Conservation (phyloP, 2,329 filamentous ascomycete species). For the Nothopassalora personata region DNA sequence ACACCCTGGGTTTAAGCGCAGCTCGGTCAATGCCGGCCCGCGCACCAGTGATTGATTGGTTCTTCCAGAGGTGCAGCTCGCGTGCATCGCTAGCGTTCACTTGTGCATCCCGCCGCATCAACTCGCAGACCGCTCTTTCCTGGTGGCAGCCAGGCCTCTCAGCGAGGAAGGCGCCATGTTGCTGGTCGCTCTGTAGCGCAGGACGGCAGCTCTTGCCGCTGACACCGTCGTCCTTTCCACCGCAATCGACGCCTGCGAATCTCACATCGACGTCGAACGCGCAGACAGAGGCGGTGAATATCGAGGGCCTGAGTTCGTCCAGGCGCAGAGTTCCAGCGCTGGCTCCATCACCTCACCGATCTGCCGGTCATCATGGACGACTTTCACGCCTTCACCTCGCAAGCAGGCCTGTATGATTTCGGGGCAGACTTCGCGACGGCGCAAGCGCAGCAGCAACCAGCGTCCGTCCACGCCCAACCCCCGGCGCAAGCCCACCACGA, state of each 20-base stretch:
- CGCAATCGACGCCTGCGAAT: not conserved
- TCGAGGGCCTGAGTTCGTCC: not conserved
- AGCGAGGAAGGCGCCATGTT: not conserved
- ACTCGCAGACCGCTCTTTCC: slow-evolving; percentile 7
- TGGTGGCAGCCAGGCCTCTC: not conserved
- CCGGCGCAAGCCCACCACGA: slow-evolving; percentile 21
- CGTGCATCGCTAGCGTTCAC: not conserved
- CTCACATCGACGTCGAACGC: not conserved
- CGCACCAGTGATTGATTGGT: not conserved
- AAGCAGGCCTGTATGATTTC: slow-evolving; percentile 39
- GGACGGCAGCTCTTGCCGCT: slow-evolving; percentile 1
- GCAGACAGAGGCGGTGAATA: slow-evolving; percentile 1
- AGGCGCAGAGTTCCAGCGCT: not conserved
- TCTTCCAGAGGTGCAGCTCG: not conserved
- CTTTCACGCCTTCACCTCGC: slow-evolving; percentile 32
- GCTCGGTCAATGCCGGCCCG: too few species aligned
- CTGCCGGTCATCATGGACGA: slow-evolving; percentile 37
- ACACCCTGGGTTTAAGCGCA: too few species aligned
- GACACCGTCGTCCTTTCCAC: slow-evolving; percentile 2
- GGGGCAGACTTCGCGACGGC: slow-evolving; percentile 18
- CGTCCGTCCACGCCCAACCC: slow-evolving; percentile 27
- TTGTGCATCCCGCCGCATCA: not conserved
- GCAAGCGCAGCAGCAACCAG: slow-evolving; percentile 14
- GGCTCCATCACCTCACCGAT: slow-evolving; percentile 53
- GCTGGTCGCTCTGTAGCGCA: not conserved